Base-by-base conservation (phyloP, 768 basidiomycete species). In the Porpolomopsis calyptriformis region DNA sequence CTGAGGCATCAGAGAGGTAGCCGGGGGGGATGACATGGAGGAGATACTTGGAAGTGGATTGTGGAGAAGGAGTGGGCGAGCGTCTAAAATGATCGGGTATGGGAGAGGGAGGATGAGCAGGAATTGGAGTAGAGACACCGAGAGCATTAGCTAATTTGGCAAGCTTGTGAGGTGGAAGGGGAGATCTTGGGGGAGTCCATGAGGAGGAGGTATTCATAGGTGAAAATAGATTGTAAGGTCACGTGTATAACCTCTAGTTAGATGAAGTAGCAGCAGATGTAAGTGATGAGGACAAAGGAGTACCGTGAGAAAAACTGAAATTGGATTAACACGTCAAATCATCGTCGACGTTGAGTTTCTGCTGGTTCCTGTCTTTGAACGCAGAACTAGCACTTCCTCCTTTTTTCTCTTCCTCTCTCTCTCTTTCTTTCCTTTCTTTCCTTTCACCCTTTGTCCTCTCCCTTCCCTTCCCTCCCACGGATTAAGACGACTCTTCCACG, bases 131-230 rank as follows among this genome's bases (percentile, higher is more conserved):
- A 2, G 83, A 71, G 29, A 91, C 78, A 38, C 88, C 88, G 36
- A 91, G 78, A 2, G 88, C 87, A 57, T 90, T 90, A 12, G 86
- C 88, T 19, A 91, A 69, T 53, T 82, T 85, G 27, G 85, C 88
- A 8, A 90, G 77, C 10, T 84, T 72, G 53, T 84, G 74, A 4
- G 88, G 86, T 2, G 85, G 63, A 6, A 90, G 66, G 3, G 87
- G 88, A 19, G 81, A 61, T 55, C 76, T 82, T 48, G 84, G 85
- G 4, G 76, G 77, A 3, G 66, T 67, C 83, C 84, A 83, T 60
- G 68, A 11, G 2, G 38, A 4, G 4, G n/a, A 39, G 10, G 16
- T 4, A n/a, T 16, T 2, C 11, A 4, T 19, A 4, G 16, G 38
- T n/a, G 38, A 39, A 31, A 14, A 31, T 14, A 7, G 29, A 7